Base-by-base conservation (phyloP, 768 basidiomycete genomes). In the Gymnopilus junonius region DNA sequence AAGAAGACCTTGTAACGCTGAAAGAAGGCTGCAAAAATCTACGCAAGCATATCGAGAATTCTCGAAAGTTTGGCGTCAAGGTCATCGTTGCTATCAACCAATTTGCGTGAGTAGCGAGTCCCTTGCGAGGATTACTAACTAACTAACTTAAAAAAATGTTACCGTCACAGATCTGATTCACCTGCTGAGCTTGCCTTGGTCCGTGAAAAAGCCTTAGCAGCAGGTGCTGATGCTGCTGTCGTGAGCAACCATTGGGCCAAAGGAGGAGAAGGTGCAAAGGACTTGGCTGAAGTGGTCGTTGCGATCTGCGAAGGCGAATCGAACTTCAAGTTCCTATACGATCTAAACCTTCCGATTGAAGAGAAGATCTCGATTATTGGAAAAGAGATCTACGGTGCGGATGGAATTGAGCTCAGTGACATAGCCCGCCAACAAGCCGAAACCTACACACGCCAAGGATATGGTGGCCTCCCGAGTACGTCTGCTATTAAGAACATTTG, bases 241-340 rank as follows among this genome's bases (percentile, higher is more conserved):
- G 90, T 97, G 65, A 94, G 92, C 77, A 97, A 91, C 80, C 97
- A 99, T 80, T 99, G 97, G 97, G 97, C 96, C 20, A 83, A 94
- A 70, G 97, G 97, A 70, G 97, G 97, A 48, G 86, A 87, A 40
- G 97, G 97, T 58, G 97, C 97, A 48, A 84, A 88, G 61, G 88
- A 87, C 29, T 87, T 99, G 64, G 97, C 97, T 15, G 89, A 98
- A 71, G 94, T 96, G n/a, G 89, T 98, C 68, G 83, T 99, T 69
- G 80, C 84, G 17, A 88, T 90, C 27, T 98, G 96, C 77, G 90
- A 95, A 73, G 87, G 86, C 63, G 81, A 87, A 61, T 93, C 94
- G 0, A 74, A 83, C 64, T 99, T 99, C 86, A 91, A 91, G 75
- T 96, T 94, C 87, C 87, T 98, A 58, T 99, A 98, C 75, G 92